These are phyloP conservation scores for Stenocarpella maydis DNA, from an alignment of 2,329 filamentous ascomycete species.

Conservation along the genomic window DNA sequence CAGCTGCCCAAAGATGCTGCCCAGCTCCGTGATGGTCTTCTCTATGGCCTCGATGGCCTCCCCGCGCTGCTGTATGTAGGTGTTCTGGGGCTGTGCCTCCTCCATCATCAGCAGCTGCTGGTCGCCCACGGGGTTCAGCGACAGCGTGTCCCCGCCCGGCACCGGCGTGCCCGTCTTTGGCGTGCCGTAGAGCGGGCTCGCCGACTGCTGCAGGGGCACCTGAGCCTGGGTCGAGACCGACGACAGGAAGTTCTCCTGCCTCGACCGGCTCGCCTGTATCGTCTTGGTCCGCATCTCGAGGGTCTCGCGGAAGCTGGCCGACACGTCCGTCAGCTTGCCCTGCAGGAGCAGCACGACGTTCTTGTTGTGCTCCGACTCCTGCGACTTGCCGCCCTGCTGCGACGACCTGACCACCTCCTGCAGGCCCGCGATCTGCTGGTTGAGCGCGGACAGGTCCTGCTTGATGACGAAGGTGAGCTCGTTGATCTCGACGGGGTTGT, in stretches of 20 bases:
- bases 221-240: slow-evolving; percentile 82
- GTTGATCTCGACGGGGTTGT: slow-evolving; percentile 97
- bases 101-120: slow-evolving; percentile 94
- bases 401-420: slow-evolving; percentile 72
- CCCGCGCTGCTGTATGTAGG: slow-evolving; percentile 91
- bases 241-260: slow-evolving; percentile 97
- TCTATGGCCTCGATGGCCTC: slow-evolving; percentile 98
- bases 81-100: slow-evolving; percentile 84
- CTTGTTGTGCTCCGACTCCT: slow-evolving; percentile 97
- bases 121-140: slow-evolving; percentile 82
- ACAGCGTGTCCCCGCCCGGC: slow-evolving; percentile 78
- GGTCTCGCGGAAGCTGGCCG: slow-evolving; percentile 96
- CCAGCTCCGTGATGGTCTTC: slow-evolving; percentile 90
- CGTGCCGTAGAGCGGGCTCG: slow-evolving; percentile 86
- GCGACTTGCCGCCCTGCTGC: slow-evolving; percentile 75
- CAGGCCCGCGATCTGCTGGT: slow-evolving; percentile 87
- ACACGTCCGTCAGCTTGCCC: slow-evolving; percentile 90
- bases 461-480: slow-evolving; percentile 98
- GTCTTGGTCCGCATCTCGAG: slow-evolving; percentile 97
- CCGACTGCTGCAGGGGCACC: slow-evolving; percentile 73
- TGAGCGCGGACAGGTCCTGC: slow-evolving; percentile 85
- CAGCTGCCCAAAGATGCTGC: slow-evolving; percentile 90
- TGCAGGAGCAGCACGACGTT: slow-evolving; percentile 94
- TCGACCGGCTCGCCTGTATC: slow-evolving; percentile 89
- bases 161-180: slow-evolving; percentile 73